phyloP scores from a whole-genome alignment of 495 filamentous ascomycete genomes.

The Penicillium cinerascens region DNA sequence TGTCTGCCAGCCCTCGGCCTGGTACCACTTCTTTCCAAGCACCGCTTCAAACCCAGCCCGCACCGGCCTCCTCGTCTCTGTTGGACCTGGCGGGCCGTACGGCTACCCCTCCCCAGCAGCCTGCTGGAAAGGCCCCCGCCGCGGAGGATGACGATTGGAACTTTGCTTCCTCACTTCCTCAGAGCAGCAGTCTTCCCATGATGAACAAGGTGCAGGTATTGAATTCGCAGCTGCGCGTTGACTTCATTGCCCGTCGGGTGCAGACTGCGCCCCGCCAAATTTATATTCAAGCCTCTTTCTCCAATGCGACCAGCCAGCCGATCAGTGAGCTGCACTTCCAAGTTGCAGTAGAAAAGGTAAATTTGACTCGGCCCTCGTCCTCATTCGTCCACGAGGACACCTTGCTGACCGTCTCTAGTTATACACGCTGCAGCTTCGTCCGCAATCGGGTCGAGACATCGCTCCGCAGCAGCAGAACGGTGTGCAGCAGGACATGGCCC shows the following conservation, averaged over 20 bases:
- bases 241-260: conserved; percentile 47
- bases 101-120: conserved; percentile 11
- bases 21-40: conserved; percentile 32
- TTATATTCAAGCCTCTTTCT: conserved; percentile 63
- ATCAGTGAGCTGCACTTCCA: conserved; percentile 85
- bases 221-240: conserved; percentile 50
- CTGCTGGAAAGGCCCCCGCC: conserved; percentile 24
- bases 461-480: conserved; percentile 69
- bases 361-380: conserved; percentile 4
- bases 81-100: conserved; percentile 38
- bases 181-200: conserved; percentile 48
- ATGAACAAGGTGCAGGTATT: conserved; percentile 60
- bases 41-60: conserved; percentile 16
- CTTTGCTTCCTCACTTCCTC: conserved; percentile 83
- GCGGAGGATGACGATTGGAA: conserved; percentile 79
- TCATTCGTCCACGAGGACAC: background rate
- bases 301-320: conserved; percentile 67
- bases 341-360: conserved; percentile 88
- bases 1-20: conserved; percentile 51
- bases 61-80: conserved; percentile 36
- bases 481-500: conserved; percentile 76
- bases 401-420: conserved; percentile 39
- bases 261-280: conserved; percentile 44
- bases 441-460: conserved; percentile 75
- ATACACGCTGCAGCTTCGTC: conserved; percentile 74